phyloP scores from a whole-genome alignment of 208 protist species.

The Porcisia deanei region DNA sequence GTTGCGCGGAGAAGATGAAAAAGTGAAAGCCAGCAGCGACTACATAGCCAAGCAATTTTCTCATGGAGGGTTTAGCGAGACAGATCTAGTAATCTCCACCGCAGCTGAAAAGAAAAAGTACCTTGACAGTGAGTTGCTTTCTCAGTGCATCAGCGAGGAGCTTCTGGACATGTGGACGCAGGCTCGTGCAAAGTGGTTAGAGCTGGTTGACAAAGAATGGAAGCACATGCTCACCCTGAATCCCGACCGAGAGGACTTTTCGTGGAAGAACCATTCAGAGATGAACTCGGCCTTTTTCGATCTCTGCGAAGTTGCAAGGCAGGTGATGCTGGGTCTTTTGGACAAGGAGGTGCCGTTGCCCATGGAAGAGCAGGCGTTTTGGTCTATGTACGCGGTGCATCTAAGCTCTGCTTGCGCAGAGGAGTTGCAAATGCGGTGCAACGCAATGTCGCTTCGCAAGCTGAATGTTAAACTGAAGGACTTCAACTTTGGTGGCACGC shows the following conservation, averaged over 20 bases:
- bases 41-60: conserved; percentile 13
- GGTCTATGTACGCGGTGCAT: conserved; percentile 72
- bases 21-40: conserved; percentile 35
- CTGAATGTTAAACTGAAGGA: conserved; percentile 93
- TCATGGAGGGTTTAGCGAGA: conserved; percentile 66
- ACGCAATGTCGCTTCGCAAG: conserved; percentile 80
- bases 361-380: conserved; percentile 71
- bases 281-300: conserved; percentile 91
- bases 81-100: conserved; percentile 22
- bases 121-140: conserved; percentile 45
- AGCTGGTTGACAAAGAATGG: conserved; percentile 68
- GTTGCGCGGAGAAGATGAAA: conserved; percentile 36
- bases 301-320: conserved; percentile 85
- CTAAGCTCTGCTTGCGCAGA: conserved; percentile 43
- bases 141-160: conserved; percentile 37
- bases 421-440: conserved; percentile 63
- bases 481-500: conserved; percentile 89
- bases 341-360: conserved; percentile 50
- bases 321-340: conserved; percentile 69
- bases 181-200: conserved; percentile 60
- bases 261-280: conserved; percentile 81
- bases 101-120: conserved; percentile 47
- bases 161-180: conserved; percentile 68
- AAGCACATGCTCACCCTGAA: conserved; percentile 34
- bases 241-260: conserved; percentile 59